Percentiles rank a stretch among this genome's conserved stretches.
phyloP scores from a whole-genome alignment of 2,329 filamentous ascomycete genomes.

The Aspergillus novofumigatus region DNA sequence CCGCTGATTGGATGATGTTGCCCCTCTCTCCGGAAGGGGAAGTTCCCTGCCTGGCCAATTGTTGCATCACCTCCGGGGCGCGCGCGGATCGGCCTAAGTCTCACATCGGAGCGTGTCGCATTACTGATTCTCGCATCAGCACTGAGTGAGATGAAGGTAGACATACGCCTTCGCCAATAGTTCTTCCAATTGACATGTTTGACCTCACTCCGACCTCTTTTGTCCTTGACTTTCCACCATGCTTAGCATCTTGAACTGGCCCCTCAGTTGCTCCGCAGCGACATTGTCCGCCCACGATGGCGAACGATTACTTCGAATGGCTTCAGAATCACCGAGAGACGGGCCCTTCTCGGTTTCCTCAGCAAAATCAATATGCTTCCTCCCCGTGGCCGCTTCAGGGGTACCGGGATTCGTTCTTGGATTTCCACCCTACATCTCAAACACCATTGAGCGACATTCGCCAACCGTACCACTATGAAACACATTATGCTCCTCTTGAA shows the following conservation, averaged over 20 bases:
- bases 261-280: neutral
- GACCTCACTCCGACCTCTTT: neutral
- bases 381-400: neutral
- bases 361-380: neutral
- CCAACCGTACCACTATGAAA: neutral
- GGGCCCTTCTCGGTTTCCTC: neutral
- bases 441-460: neutral
- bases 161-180: neutral
- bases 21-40: neutral
- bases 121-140: neutral
- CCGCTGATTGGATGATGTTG: conserved; percentile 12
- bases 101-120: neutral
- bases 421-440: neutral
- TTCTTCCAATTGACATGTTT: neutral
- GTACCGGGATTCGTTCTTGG: neutral
- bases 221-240: neutral
- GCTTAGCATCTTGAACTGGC: neutral
- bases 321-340: conserved; percentile 9
- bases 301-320: conserved; percentile 17
- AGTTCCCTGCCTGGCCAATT: conserved; percentile 5
- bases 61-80: neutral
- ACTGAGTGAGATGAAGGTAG: neutral
- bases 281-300: conserved; percentile 11
- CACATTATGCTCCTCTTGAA: neutral
- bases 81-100: neutral